Conservation (phyloP, 1,139 yeast genomes). For the Ogataea hybrid region DNA sequence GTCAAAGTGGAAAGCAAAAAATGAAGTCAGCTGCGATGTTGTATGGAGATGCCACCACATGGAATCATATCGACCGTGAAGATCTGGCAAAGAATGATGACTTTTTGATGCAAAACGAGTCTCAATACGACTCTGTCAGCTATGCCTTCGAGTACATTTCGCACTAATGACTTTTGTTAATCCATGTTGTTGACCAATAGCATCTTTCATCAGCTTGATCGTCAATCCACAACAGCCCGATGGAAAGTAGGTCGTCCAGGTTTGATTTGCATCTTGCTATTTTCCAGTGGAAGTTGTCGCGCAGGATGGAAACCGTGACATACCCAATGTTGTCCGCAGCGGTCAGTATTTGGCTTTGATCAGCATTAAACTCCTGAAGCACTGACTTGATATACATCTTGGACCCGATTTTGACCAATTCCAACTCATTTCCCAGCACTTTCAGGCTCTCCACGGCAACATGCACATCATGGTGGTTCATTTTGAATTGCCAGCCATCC, state of each 20-base stretch:
- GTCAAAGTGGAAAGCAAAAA: conserved; percentile 64
- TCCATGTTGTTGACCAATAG: conserved; percentile 67
- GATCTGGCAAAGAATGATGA: conserved; percentile 71
- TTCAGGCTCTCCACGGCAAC: conserved; percentile 40
- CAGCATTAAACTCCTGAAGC: conserved; percentile 50
- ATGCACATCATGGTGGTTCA: conserved; percentile 44
- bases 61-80: conserved; percentile 83
- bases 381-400: conserved; percentile 36
- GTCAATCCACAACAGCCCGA: conserved; percentile 85
- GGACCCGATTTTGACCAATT: conserved; percentile 33
- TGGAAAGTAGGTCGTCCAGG: conserved; percentile 74
- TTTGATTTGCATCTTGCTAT: conserved; percentile 57
- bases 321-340: conserved; percentile 69
- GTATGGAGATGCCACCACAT: conserved; percentile 96
- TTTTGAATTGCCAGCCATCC: conserved; percentile 30
- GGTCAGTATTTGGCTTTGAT: conserved; percentile 69
- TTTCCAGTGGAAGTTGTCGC: conserved; percentile 77
- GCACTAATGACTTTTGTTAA: conserved; percentile 41
- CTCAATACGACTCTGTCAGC: conserved; percentile 64
- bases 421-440: conserved; percentile 34
- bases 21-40: conserved; percentile 81
- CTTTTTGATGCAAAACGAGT: conserved; percentile 70
- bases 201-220: conserved; percentile 48
- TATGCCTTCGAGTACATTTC: conserved; percentile 94
- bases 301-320: conserved; percentile 59